A percentile compares a stretch with the other conserved stretches of the same genome.
Conservation (phyloP, 495 filamentous ascomycete species). For the Trichoderma erinaceum region DNA sequence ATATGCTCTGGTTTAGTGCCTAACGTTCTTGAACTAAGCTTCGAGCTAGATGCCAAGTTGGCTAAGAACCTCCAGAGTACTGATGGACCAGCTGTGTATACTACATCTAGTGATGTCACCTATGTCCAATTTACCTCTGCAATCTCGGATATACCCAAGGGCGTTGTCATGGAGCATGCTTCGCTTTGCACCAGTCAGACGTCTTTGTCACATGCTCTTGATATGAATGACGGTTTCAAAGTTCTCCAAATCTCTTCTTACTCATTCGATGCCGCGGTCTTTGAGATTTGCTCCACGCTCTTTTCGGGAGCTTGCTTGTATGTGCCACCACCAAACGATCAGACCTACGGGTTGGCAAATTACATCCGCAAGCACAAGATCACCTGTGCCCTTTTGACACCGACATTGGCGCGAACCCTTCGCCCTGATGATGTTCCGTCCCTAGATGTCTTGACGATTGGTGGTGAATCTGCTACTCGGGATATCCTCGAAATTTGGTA, state of each 20-base stretch:
- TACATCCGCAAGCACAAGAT: background rate
- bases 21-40: background rate
- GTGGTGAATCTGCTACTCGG: background rate
- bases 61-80: conserved; percentile 36
- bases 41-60: conserved; percentile 44
- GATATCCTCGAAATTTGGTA: conserved; percentile 14
- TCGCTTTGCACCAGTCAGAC: conserved; percentile 22
- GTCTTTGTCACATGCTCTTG: conserved; percentile 50
- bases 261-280: conserved; percentile 50
- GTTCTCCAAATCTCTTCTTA: conserved; percentile 52
- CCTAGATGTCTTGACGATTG: background rate
- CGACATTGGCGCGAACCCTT: background rate
- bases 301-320: conserved; percentile 52
- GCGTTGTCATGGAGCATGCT: conserved; percentile 12
- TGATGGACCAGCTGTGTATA: conserved; percentile 28
- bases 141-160: conserved; percentile 2
- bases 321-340: conserved; percentile 37
- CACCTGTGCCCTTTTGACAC: background rate
- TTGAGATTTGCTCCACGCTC: conserved; percentile 46
- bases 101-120: background rate
- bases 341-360: background rate
- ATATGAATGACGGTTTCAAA: conserved; percentile 40
- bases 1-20: background rate
- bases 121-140: conserved; percentile 6
- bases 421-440: conserved; percentile 8